Base-by-base conservation (phyloP, 306 rosid species). In the Cucumis sativus region DNA sequence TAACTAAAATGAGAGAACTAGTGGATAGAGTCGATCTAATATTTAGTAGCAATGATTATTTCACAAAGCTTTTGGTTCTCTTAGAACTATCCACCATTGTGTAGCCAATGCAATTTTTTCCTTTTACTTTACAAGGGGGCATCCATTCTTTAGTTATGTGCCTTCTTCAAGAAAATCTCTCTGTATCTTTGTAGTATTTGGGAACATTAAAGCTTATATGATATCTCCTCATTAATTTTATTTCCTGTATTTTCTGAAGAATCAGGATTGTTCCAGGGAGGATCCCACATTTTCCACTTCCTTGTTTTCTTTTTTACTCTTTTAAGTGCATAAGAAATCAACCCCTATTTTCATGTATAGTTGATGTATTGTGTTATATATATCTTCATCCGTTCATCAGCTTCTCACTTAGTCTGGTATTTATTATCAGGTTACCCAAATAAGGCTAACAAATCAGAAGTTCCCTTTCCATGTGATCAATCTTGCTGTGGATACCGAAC, bases 401-500 rank as follows among this genome's bases (percentile, higher is more conserved):
- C 57, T 52, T 52, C 78, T 56, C 52, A 74, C 78, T 10, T 10
- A 30, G 35, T 81, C 76, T 83, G 7, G 59, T 75, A 7, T 78
- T 63, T 69, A 63, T 86, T 69, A 80, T 79, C 87, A 91, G 98
- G 98, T 92, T 80, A 83, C 91, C 85, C 98, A 92, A 84, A 82
- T 94, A 81, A 90, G 95, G 83, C 82, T 85, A 77, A 87, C 86
- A 65, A 86, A 82, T 79, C 84, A 85, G 85, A 88, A 90, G 80
- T 83, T 80, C 81, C 84, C 85, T 7, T 80, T 81, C 79, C 90
- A 82, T 70, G 88, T 80, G 78, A 75, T 92, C 76, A 88, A 85
- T 86, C 95, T 94, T 82, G 89, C 88, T 78, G 90, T 90, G 82
- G 97, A 89, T 67, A 86, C 88, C 60, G 95, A 90, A 81, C 79